These are phyloP conservation scores for Comarum palustre DNA, from an alignment of 306 rosid genomes.

Conservation along the genomic window DNA sequence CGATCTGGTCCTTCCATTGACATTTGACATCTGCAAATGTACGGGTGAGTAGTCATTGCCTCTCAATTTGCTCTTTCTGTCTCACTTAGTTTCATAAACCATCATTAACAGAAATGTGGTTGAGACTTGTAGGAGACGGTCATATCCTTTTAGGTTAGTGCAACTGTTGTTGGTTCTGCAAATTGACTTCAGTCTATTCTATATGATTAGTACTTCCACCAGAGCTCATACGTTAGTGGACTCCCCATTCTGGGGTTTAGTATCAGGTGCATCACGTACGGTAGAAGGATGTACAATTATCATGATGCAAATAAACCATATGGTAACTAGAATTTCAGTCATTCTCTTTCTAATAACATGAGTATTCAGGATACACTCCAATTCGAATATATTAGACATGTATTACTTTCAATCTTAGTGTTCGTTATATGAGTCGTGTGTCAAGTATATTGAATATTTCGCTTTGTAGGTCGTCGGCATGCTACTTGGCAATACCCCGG, in stretches of 20 bases:
- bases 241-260: conserved; percentile 32
- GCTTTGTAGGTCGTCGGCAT: background rate
- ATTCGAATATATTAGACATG: too few species aligned
- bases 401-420: background rate
- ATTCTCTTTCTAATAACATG: too few species aligned
- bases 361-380: background rate
- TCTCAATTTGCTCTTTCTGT: conserved; percentile 20
- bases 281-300: background rate
- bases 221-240: conserved; percentile 34
- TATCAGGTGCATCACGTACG: background rate
- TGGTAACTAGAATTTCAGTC: background rate
- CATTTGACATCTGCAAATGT: conserved; percentile 3
- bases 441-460: background rate
- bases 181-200: conserved; percentile 9
- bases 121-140: background rate
- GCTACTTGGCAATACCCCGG: background rate
- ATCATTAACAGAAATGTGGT: conserved; percentile 24
- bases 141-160: conserved; percentile 2
- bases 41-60: conserved; percentile 12
- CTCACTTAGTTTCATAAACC: conserved; percentile 19
- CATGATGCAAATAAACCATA: background rate
- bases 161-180: conserved; percentile 34
- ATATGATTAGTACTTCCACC: conserved; percentile 28
- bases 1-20: background rate
- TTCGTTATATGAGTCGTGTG: background rate